Conservation (phyloP, 2,329 filamentous ascomycete genomes). For the Zalaria obscura region DNA sequence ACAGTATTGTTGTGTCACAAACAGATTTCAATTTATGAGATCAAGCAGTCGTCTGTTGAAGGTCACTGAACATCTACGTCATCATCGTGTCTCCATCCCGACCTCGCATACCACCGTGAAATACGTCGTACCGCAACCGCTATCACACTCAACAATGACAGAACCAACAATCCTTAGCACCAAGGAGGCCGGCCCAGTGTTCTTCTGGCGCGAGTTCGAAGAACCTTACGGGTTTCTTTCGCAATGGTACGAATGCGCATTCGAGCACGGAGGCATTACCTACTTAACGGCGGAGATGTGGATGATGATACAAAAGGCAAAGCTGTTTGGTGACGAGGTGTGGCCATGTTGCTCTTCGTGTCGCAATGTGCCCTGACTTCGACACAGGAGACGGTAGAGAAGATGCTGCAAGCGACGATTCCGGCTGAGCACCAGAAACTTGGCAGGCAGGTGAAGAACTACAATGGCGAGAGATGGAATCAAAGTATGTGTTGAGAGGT, state of each 20-base stretch:
- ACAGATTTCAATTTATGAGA: no score
- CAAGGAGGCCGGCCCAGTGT: constrained; percentile 11
- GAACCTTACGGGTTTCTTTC: constrained; percentile 41
- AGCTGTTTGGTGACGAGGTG: constrained; percentile 26
- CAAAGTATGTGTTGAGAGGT: neutral
- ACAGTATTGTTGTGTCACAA: no score
- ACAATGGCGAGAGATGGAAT: constrained; percentile 16
- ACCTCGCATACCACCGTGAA: no score
- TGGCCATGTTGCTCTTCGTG: neutral
- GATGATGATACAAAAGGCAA: constrained; percentile 35
- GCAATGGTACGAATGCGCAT: constrained; percentile 45
- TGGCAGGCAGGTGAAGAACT: constrained; percentile 19
- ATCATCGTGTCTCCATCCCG: no score
- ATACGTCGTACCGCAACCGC: no score
- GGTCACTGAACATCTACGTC: no score
- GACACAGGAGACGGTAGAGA: constrained; percentile 10
- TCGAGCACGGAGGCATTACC: constrained; percentile 23
- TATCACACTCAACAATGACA: no score
- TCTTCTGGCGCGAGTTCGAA: constrained; percentile 27
- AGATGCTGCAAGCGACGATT: constrained; percentile 12
- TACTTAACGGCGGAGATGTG: constrained; percentile 31
- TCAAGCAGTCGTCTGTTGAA: no score
- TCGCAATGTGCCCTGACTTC: neutral
- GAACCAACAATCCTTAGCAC: no score
- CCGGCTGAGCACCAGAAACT: constrained; percentile 14